Evolutionary conservation across 2,329 filamentous ascomycete species (phyloP), one percentile per base, ranked within the genome.

Genomic region (Neopestalotiopsis sp.): DNA sequence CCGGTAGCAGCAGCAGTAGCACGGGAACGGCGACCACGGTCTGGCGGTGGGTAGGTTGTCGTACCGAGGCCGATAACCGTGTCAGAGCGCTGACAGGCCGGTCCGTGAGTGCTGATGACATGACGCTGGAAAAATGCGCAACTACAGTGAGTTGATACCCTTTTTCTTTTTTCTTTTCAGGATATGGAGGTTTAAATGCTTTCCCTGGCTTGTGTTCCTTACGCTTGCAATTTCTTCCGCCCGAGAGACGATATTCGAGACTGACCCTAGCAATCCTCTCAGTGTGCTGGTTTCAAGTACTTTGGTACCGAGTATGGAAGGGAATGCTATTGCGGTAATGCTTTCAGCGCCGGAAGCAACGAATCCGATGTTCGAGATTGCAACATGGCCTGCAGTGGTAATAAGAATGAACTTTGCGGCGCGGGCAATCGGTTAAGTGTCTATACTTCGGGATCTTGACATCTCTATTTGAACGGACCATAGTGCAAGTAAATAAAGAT

Each of bases 311-410:
- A 81, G 70, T 80, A 80, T 67, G 75, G 75, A 17, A 68, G 76
- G 13, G 79, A 81, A 71, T 79, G 78, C 74, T 82, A 77, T 68
- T 83, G 80, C 65, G 81, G 77, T 10, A 78, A 81, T 68, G 69
- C 32, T n/a, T 71, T 82, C 38, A 72, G 70, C 14, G 69, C 68
- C 2, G 75, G 74, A 10, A 78, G 75, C 67, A 67, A 13, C 14
- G 42, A 38, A 14, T 49, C 52, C n/a, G 17, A 10, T 17, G 42
- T 32, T 5, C 40, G 9, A 14, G 57, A 68, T 7, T 68, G 69
- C 28, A 60, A 57, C 56, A 62, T 32, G 70, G 12, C 20, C 24
- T 75, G 32, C 42, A 67, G n/a, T 66, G 40, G 17, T 63, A 67
- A 34, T 69, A 62, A 45, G 57, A 67, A 32, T 28, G 58, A 79